Evolutionary conservation across 768 basidiomycete genomes (phyloP), one percentile per base, ranked within the genome.

Genomic region (Wakefieldia striispora): DNA sequence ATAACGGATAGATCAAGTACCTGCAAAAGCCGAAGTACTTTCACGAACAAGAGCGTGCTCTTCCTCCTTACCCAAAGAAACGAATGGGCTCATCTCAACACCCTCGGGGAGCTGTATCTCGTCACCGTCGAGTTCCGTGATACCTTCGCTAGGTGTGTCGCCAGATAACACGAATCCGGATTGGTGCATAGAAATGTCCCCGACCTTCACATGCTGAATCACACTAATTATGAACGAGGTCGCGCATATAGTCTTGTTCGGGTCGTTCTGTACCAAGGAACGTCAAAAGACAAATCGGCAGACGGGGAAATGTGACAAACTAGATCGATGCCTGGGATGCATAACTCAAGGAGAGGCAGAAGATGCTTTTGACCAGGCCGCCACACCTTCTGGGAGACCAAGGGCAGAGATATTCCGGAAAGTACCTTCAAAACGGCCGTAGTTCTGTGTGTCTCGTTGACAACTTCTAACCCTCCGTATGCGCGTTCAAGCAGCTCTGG

Each of bases 401-500:
- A 68, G 10, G 91, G 85, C 4, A 85, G 76, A 16, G 90, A 74
- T 23, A 94, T 81, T 2, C 82, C 84, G 17, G 88, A 80, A 24
- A 97, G 77, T 65, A 89, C 88, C 44, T 86, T 90, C 39, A 97
- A 75, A 10, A 92, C 91, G 1, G 95, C 90, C 2, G 92, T 93
- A 4, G 95, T 97, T 35, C 95, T 75, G 65, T 97, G 92, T 0
- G 95, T 98, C 75, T 97, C 95, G 55, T 95, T 94, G 16, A 97
- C 80, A 11, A 86, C 84, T 64, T 97, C 93, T n/a, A 98, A 73
- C 0, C 93, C 93, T 33, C 88, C 79, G 54, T 95, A 93, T 1
- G 92, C 91, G 26, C 94, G 82, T 60, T 97, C 95, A 20, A 98
- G 76, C 12, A 97, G 74, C 36, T 92, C 86, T 3, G 94, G 94